Base-by-base conservation (phyloP, 106 monocot species). In the Ottelia alismoides region DNA sequence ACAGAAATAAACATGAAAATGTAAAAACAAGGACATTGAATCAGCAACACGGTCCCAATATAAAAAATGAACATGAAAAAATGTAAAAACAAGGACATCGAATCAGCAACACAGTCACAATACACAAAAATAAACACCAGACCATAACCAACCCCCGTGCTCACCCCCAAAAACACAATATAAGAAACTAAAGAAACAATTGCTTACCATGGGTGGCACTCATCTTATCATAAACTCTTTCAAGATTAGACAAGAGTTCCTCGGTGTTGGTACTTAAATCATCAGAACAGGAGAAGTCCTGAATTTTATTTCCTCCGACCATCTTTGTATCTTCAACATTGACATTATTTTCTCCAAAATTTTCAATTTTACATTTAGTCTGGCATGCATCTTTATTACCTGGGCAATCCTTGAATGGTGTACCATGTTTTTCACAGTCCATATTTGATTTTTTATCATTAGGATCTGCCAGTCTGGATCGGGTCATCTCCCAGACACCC, bases 401-500 rank as follows among this genome's bases (percentile, higher is more conserved):
- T n/a, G n/a, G n/a, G n/a, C n/a, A n/a, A n/a, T n/a, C n/a, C n/a
- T n/a, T n/a, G n/a, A n/a, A n/a, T n/a, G n/a, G n/a, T n/a, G n/a
- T n/a, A n/a, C n/a, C n/a, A n/a, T n/a, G n/a, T n/a, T 56, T 32
- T 56, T 56, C n/a, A 35, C 31, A 1, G 21, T 17, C 10, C 18
- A 25, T 3, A 9, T 16, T 19, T 20, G 29, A 0, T 21, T 22
- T 40, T 45, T 58, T n/a, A 23, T 58, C 58, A 16, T 14, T 10
- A 25, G 19, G 10, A 0, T 16, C 16, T 16, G 16, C 10, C 40
- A 43, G 40, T 43, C 6, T 6, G 40, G 10, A 43, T 16, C 6
- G 6, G 40, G 16, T 43, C 16, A 43, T 76, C 57, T 96, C 96
- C 96, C 96, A 96, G 21, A 45, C 60, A 35, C 96, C 88, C 32